Base-by-base conservation (phyloP, 768 basidiomycete genomes). In the Tricholoma saponaceum region DNA sequence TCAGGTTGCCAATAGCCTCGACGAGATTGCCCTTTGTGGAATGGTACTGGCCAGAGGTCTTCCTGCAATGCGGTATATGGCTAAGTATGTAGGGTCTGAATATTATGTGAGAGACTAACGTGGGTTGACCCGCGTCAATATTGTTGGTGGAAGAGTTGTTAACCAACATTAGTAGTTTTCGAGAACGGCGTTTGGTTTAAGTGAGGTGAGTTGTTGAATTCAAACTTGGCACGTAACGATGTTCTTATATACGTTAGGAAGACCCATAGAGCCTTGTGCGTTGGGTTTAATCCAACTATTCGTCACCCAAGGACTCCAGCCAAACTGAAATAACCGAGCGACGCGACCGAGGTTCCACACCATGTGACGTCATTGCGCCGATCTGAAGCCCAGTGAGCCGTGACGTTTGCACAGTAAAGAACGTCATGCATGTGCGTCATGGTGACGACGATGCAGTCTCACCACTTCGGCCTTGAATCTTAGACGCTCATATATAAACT, bases 21-120 rank as follows among this genome's bases (percentile, higher is more conserved):
- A 71, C 68, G 54, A 64, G 61, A 18, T 60, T 66, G 10, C 76
- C 76, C 64, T 77, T 77, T 13, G 63, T 56, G 5, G 74, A 76
- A 63, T 77, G 74, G 60, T 61, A 69, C 65, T 76, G 74, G 52
- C 76, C 76, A n/a, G 65, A 62, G 62, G 71, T 70, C 64, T 76
- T 74, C 58, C 72, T 76, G 61, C 20, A 47, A 23, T 18, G 39
- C 32, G 30, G 51, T 28, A 13, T 46, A 4, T 46, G 20, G 12
- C 25, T 16, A 46, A 46, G 9, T 14, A 12, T 46, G 23, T 14
- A 25, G 12, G 22, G 6, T 25, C n/a, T 28, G 7, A 20, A 41
- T 6, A 13, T n/a, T 0, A 33, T 13, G 22, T 4, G 20, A 41
- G 51, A 57, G 44, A 46, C 66, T 28, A 63, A 73, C 70, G 58